A percentile compares a stretch with the other conserved stretches of the same genome.
These are phyloP conservation scores for Gynandropsis gynandra DNA, from an alignment of 345 rosid species.

Conservation along the genomic window DNA sequence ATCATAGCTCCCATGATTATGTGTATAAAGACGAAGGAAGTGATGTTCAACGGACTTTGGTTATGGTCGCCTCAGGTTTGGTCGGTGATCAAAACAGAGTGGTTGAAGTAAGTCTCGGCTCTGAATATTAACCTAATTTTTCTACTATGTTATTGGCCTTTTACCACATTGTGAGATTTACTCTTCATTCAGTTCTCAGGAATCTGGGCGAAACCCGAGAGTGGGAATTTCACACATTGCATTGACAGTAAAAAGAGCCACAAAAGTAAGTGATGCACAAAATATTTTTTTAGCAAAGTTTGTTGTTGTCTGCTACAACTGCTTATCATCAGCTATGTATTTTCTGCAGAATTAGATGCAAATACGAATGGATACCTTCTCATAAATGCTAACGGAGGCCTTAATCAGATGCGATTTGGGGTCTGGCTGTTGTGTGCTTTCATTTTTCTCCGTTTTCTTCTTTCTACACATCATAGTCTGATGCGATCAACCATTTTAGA, in stretches of 20 bases:
- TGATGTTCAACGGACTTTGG: slow-evolving; percentile 41
- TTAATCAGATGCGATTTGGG: slow-evolving; percentile 99
- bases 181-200: slow-evolving; percentile 53
- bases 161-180: slow-evolving; percentile 10
- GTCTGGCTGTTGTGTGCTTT: slow-evolving; percentile 54
- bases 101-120: slow-evolving; percentile 48
- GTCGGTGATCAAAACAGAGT: slow-evolving; percentile 24
- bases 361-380: slow-evolving; percentile 80
- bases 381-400: slow-evolving; percentile 93
- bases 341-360: slow-evolving; percentile 51
- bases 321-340: slow-evolving; percentile 1
- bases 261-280: slow-evolving; percentile 41
- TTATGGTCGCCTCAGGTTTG: slow-evolving; percentile 34
- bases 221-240: slow-evolving; percentile 75
- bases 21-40: slow-evolving; percentile 33
- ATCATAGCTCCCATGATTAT: slow-evolving; percentile 37
- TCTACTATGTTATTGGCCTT: background rate
- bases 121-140: background rate
- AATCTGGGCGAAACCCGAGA: slow-evolving; percentile 80
- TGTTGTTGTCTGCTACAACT: slow-evolving; percentile 18
- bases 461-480: slow-evolving; percentile 27
- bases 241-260: slow-evolving; percentile 43
- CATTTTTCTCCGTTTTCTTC: slow-evolving; percentile 17
- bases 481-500: slow-evolving; percentile 45
- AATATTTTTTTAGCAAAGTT: background rate